These are phyloP conservation scores for Gamsiella multidivaricata DNA, from an alignment of 192 early-diverging fungal species.

Conservation along the genomic window DNA sequence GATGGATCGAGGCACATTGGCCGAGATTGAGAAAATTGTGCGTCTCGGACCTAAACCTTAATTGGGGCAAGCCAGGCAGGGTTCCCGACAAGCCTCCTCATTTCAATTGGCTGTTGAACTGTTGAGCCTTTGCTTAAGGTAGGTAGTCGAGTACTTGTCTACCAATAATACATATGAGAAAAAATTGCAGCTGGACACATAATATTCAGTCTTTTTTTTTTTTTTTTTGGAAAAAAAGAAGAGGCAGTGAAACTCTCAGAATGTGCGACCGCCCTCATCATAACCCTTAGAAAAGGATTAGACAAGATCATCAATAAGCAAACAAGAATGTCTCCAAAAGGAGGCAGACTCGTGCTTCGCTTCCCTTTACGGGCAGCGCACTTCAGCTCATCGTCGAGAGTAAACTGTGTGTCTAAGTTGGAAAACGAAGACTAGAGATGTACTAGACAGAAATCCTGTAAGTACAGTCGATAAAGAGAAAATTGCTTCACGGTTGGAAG, in stretches of 20 bases:
- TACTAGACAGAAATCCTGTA: constrained; percentile 59
- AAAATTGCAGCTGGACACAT: no score
- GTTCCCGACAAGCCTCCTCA: no score
- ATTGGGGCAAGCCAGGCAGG: no score
- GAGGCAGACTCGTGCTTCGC: constrained; percentile 32
- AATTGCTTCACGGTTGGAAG: background rate
- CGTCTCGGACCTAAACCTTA: no score
- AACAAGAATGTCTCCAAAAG: constrained; percentile 11
- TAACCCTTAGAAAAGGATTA: constrained; percentile 17
- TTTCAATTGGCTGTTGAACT: no score
- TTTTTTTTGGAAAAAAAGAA: no score
- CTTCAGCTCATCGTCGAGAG: constrained; percentile 57
- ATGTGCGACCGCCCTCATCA: constrained; percentile 53
- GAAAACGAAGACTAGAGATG: constrained; percentile 56
- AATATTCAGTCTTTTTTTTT: no score
- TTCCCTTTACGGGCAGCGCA: constrained; percentile 58
- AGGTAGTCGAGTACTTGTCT: no score
- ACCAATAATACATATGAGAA: no score
- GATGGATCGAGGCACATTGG: no score
- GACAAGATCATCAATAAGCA: constrained; percentile 56
- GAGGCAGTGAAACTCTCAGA: constrained; percentile 45
- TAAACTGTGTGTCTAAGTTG: constrained; percentile 59
- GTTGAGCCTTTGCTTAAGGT: no score
- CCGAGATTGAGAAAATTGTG: no score
- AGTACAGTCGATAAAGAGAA: constrained; percentile 48